A percentile compares a stretch with the other conserved stretches of the same genome.
phyloP scores from a whole-genome alignment of 306 rosid species.

The Prunus davidiana region DNA sequence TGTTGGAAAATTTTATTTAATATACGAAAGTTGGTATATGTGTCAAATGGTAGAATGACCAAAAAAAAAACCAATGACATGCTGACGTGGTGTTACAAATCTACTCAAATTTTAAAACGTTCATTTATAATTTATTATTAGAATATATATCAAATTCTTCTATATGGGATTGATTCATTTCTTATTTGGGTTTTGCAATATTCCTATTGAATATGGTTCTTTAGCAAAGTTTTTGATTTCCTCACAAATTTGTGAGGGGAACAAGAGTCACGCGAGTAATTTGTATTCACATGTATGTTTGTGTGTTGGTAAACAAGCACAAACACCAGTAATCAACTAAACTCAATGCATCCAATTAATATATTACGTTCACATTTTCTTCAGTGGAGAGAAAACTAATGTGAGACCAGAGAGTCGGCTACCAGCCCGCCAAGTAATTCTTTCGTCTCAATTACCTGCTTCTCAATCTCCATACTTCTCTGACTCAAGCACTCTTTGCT shows the following conservation, averaged over 20 bases:
- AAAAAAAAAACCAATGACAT: not conserved
- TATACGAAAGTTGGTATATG: too few relatives aligned
- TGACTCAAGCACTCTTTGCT: conserved; percentile 12
- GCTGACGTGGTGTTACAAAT: not conserved
- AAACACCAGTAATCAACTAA: conserved; percentile 16
- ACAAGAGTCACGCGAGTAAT: not conserved
- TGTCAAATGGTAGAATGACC: too few relatives aligned
- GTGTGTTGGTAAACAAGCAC: conserved; percentile 44
- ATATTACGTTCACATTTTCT: not conserved
- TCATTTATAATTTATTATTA: not conserved
- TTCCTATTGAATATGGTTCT: not conserved
- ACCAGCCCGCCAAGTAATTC: conserved; percentile 21
- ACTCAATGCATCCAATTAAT: not conserved
- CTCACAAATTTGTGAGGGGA: too few relatives aligned
- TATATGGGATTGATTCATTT: not conserved
- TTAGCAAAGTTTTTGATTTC: not conserved
- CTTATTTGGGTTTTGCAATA: not conserved
- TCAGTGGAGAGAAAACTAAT: not conserved
- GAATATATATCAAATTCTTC: not conserved
- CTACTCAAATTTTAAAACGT: not conserved
- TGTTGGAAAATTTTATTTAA: not conserved
- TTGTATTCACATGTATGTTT: not conserved
- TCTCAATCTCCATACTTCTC: conserved; percentile 13
- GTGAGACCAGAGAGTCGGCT: conserved; percentile 28
- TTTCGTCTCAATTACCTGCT: conserved; percentile 28